These are phyloP conservation scores for Astragalus membranaceus DNA, from an alignment of 306 rosid species.

Conservation along the genomic window DNA sequence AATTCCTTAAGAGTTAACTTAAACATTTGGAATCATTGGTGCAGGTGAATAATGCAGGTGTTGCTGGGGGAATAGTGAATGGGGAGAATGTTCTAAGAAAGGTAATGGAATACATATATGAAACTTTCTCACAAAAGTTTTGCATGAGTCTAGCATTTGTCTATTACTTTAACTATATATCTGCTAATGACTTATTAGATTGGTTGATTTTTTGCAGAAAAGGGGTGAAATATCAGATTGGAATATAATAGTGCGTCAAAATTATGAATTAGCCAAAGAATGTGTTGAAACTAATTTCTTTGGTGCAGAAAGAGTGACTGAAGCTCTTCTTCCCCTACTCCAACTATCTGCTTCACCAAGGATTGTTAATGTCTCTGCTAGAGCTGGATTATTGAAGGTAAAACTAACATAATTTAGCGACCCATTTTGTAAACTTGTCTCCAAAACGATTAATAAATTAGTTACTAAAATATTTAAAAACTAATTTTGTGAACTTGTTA, in stretches of 20 bases:
- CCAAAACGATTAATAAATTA: too few relatives aligned
- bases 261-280: constrained; percentile 31
- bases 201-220: not conserved
- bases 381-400: constrained; percentile 26
- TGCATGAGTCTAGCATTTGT: too few relatives aligned
- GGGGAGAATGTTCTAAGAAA: constrained; percentile 10
- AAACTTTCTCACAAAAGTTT: too few relatives aligned
- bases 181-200: not conserved
- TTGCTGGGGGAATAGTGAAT: constrained; percentile 23
- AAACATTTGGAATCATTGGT: not conserved
- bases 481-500: too few relatives aligned
- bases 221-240: constrained; percentile 28
- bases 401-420: not conserved
- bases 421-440: too few relatives aligned
- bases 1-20: not conserved
- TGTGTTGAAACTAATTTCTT: constrained; percentile 44
- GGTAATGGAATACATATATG: not conserved
- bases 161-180: too few relatives aligned
- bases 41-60: constrained; percentile 40
- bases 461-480: too few relatives aligned
- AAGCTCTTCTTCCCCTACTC: constrained; percentile 50
- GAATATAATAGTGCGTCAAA: constrained; percentile 10
- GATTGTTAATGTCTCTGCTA: constrained; percentile 47
- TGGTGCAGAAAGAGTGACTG: constrained; percentile 44
- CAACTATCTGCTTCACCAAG: constrained; percentile 49